Percentiles rank a stretch among this genome's conserved stretches.
phyloP scores from a whole-genome alignment of 495 filamentous ascomycete genomes.

The Corynascus novoguineensis region DNA sequence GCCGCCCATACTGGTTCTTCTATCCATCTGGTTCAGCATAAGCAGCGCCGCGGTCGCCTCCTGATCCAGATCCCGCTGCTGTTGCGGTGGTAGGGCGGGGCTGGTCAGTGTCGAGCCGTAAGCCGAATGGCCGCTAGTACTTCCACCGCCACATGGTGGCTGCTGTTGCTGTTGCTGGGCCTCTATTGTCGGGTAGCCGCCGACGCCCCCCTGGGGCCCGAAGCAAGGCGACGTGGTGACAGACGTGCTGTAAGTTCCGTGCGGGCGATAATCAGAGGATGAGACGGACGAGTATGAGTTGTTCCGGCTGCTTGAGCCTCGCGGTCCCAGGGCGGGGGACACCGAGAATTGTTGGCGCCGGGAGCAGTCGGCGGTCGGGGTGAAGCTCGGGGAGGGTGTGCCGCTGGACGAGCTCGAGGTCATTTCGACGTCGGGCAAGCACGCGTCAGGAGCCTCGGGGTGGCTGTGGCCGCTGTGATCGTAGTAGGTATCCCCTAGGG shows the following conservation, averaged over 20 bases:
- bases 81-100: constrained; percentile 44
- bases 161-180: background rate
- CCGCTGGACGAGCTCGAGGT: constrained; percentile 28
- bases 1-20: constrained; percentile 31
- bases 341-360: constrained; percentile 44
- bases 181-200: too few species aligned
- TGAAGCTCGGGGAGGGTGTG: constrained; percentile 15
- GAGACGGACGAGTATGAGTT: constrained; percentile 44
- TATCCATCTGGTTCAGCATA: constrained; percentile 66
- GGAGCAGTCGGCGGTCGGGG: constrained; percentile 26
- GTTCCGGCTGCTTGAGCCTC: constrained; percentile 35
- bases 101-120: constrained; percentile 44
- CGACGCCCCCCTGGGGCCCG: constrained; percentile 35
- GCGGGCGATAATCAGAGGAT: constrained; percentile 36
- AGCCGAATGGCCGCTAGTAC: constrained; percentile 30
- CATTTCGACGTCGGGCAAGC: constrained; percentile 46
- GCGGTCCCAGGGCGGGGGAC: constrained; percentile 44
- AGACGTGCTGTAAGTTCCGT: constrained; percentile 40
- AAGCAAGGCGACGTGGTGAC: constrained; percentile 44
- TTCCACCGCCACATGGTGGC: too few species aligned
- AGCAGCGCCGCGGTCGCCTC: constrained; percentile 76
- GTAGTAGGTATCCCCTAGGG: constrained; percentile 24
- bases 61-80: constrained; percentile 55
- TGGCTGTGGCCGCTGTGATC: constrained; percentile 21
- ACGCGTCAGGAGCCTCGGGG: background rate